Evolutionary conservation across 371 early-diverging fungal species (phyloP), one percentile per base, ranked within the genome.

Genomic region (Rhizomucor miehei): DNA sequence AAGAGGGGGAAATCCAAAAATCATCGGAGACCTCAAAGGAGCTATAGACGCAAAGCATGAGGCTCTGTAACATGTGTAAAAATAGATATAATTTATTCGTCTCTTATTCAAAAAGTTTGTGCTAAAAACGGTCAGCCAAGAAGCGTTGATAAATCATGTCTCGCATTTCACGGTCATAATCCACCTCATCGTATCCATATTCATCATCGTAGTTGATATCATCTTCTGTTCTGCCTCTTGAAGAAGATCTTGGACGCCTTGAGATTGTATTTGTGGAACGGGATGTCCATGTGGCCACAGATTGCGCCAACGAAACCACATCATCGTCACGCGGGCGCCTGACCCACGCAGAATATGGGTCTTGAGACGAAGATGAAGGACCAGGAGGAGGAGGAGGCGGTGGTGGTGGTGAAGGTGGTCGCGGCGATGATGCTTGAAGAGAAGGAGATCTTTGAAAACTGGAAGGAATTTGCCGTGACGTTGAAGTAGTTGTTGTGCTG

Each of bases 151-250:
- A 71, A 36, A 68, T 71, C n/a, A 63, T 56, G 17, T 65, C 40
- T 21, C 66, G 53, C 19, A 71, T 62, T 25, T 65, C 59, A 37
- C 65, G 63, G 44, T 71, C 68, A 48, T 71, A 65, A 34, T 56
- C 61, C 6, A 56, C 54, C n/a, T 59, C 56, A 29, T 63, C 59
- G 34, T 49, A 19, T 1, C 41, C 19, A 12, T 51, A 20, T 12
- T 51, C 40, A 34, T 52, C 57, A 16, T 49, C 49, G 23, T 56
- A 41, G 41, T 41, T 12, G 14, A 19, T 41, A 19, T 41, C 59
- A 8, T 52, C 44, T 11, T 50, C 47, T 8, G 34, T 17, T 14
- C 38, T 17, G 2, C 20, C 54, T 13, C 44, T 43, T 46, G 52
- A 48, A 19, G 29, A 35, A 23, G 58, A 43, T 23, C 57, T 40